phyloP scores from a whole-genome alignment of 768 basidiomycete species.

The Tulasnella sp. region DNA sequence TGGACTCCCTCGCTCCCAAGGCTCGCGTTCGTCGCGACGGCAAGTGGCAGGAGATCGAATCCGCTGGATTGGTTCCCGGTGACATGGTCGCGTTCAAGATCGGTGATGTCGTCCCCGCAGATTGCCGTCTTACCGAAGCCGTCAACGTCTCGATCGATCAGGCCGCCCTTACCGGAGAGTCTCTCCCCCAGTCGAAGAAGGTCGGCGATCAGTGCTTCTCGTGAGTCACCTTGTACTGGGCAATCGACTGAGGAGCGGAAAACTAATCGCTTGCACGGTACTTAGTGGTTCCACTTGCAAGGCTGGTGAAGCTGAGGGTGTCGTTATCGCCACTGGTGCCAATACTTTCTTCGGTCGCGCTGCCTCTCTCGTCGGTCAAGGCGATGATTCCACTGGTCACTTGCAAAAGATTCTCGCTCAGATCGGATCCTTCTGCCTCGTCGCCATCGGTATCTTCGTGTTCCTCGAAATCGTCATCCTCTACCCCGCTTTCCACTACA shows the following conservation, averaged over 20 bases:
- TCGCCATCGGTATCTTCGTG: constrained; percentile 94
- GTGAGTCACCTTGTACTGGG: constrained; percentile 43
- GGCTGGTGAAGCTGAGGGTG: constrained; percentile 97
- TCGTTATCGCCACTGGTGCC: constrained; percentile 94
- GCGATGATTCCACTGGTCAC: constrained; percentile 96
- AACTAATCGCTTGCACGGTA: neutral
- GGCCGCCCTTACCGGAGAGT: constrained; percentile 96
- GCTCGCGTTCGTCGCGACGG: constrained; percentile 86
- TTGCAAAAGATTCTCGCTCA: constrained; percentile 97
- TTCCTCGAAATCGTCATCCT: constrained; percentile 87
- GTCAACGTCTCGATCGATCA: constrained; percentile 98
- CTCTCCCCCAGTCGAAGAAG: constrained; percentile 87
- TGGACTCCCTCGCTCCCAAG: constrained; percentile 98
- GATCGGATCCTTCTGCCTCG: constrained; percentile 94
- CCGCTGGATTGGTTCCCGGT: constrained; percentile 80
- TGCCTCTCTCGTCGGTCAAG: constrained; percentile 92
- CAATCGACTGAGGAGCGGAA: neutral
- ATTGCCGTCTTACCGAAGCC: constrained; percentile 92
- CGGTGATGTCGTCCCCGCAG: constrained; percentile 95
- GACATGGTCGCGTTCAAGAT: constrained; percentile 98
- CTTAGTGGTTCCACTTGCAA: constrained; percentile 93
- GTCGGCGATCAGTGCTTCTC: constrained; percentile 95
- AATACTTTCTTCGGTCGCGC: constrained; percentile 99
- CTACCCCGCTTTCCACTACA: constrained; percentile 84
- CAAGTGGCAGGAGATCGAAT: constrained; percentile 83